Percentiles rank a stretch among this genome's conserved stretches.
These are phyloP conservation scores for Ambrosiella beaveri DNA, from an alignment of 2,329 filamentous ascomycete species.

Conservation along the genomic window DNA sequence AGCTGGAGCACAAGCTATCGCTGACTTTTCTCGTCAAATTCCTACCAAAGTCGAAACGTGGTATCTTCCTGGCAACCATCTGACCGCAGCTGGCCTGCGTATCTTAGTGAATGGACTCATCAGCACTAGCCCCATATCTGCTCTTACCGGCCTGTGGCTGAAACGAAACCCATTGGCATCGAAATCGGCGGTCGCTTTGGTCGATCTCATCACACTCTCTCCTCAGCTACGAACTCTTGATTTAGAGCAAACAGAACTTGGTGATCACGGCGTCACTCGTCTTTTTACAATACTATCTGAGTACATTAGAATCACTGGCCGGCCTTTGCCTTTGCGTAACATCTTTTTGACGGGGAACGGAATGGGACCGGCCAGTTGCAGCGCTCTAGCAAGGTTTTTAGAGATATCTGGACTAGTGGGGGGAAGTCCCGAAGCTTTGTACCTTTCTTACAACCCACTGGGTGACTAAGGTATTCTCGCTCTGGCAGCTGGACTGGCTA, in stretches of 20 bases:
- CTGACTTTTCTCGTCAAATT: constrained; percentile 27
- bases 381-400: constrained; percentile 21
- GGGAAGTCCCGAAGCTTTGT: constrained; percentile 20
- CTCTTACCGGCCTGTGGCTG: constrained; percentile 24
- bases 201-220: constrained; percentile 26
- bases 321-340: constrained; percentile 20
- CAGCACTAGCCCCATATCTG: not conserved
- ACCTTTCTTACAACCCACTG: constrained; percentile 24
- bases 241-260: constrained; percentile 35
- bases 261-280: constrained; percentile 27
- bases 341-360: constrained; percentile 24
- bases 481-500: constrained; percentile 19
- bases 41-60: constrained; percentile 35
- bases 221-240: constrained; percentile 31
- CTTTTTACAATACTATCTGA: constrained; percentile 25
- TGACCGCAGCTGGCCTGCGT: constrained; percentile 26
- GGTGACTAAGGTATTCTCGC: constrained; percentile 19
- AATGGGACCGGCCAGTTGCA: constrained; percentile 18
- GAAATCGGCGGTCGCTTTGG: constrained; percentile 23
- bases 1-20: constrained; percentile 28
- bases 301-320: constrained; percentile 18
- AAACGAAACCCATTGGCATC: constrained; percentile 34
- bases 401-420: constrained; percentile 15
- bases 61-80: constrained; percentile 38
- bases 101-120: constrained; percentile 27